Conservation (phyloP, 352 stramenopile genomes). For the Peronospora destructor region DNA sequence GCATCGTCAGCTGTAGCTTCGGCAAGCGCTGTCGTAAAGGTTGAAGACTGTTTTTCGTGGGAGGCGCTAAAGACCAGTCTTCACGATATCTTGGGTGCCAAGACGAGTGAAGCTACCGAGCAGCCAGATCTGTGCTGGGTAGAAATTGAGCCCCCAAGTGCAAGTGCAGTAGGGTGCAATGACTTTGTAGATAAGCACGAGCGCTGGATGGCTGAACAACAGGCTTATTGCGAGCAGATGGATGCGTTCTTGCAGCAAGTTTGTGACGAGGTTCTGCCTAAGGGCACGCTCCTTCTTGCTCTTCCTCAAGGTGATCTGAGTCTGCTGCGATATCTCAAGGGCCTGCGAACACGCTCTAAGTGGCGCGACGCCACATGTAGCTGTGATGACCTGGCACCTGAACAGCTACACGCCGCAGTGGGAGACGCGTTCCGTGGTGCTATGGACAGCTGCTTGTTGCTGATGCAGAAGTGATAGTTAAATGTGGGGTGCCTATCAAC, state of each 20-base stretch:
- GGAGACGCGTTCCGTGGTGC: slow-evolving; percentile 58
- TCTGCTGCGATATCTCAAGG: slow-evolving; percentile 68
- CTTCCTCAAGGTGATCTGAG: slow-evolving; percentile 69
- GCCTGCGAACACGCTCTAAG: slow-evolving; percentile 58
- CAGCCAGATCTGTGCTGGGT: slow-evolving; percentile 63
- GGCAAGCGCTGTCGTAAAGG: slow-evolving; percentile 17
- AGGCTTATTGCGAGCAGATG: slow-evolving; percentile 39
- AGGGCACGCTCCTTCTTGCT: slow-evolving; percentile 52
- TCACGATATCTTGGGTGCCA: slow-evolving; percentile 12
- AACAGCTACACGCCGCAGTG: slow-evolving; percentile 59
- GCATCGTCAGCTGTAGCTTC: background rate
- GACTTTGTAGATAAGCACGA: slow-evolving; percentile 62
- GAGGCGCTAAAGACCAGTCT: slow-evolving; percentile 32
- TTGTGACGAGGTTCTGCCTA: slow-evolving; percentile 33
- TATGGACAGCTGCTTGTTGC: slow-evolving; percentile 74
- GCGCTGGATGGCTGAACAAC: slow-evolving; percentile 60
- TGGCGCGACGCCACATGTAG: slow-evolving; percentile 50
- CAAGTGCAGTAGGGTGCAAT: slow-evolving; percentile 26
- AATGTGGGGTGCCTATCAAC: background rate
- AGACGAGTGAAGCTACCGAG: slow-evolving; percentile 1
- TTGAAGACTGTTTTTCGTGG: slow-evolving; percentile 33
- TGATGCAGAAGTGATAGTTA: slow-evolving; percentile 44
- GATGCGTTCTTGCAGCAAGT: slow-evolving; percentile 46
- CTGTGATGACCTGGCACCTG: slow-evolving; percentile 20
- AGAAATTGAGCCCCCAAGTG: slow-evolving; percentile 52